Evolutionary conservation across 78 protist species (phyloP).

Genomic region (Protostelium mycophagum): DNA sequence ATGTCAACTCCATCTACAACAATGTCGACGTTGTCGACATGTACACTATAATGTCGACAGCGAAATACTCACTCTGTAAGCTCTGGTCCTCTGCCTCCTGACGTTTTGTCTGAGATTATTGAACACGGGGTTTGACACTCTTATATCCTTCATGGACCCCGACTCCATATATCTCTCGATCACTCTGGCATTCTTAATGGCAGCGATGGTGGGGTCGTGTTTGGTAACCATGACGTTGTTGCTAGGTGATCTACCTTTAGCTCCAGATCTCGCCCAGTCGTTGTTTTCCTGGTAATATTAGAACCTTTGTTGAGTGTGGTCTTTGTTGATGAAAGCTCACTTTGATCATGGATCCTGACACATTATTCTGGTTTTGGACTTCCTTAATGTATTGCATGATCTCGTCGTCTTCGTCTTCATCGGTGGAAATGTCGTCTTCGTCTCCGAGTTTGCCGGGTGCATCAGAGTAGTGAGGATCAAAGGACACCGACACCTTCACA

Average conservation of each 20-base stretch:
- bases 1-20: not conserved
- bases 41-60: not conserved
- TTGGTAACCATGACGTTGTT: not conserved
- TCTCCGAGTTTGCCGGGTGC: not conserved
- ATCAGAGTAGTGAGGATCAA: not conserved
- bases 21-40: no score
- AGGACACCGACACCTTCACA: not conserved
- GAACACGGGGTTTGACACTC: not conserved
- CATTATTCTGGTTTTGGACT: not conserved
- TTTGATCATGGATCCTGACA: not conserved
- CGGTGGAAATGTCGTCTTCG: not conserved
- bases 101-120: conserved; percentile 3
- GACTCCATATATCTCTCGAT: conserved; percentile 5
- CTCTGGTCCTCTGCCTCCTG: conserved; percentile 1
- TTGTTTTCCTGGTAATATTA: not conserved
- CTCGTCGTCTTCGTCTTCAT: conserved; percentile 6
- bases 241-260: not conserved
- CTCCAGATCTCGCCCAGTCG: not conserved
- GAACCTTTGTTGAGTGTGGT: no score
- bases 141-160: conserved; percentile 6
- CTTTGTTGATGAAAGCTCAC: no score
- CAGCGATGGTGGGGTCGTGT: conserved; percentile 13
- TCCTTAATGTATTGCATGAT: not conserved
- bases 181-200: conserved; percentile 5
- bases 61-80: not conserved